Evolutionary conservation across 2,329 filamentous ascomycete species (phyloP).

Genomic region (Ceratocystiopsis minuta): DNA sequence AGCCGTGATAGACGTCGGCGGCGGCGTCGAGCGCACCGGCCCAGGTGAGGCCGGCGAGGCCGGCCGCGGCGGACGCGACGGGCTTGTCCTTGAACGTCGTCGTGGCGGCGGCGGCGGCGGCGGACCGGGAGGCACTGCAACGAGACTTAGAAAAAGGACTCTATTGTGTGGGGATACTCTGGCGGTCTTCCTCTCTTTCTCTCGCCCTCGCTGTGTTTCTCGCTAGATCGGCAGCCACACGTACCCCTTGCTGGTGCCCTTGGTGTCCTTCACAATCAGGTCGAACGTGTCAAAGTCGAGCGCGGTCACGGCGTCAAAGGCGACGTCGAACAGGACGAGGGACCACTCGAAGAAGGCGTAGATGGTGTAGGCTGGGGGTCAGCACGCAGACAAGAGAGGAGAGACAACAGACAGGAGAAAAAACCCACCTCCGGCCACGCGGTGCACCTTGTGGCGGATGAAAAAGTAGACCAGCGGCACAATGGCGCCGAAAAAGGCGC

Average conservation of each 20-base stretch:
- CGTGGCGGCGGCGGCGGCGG: conserved; percentile 20
- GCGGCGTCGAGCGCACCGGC: conserved; percentile 58
- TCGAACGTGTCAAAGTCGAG: conserved; percentile 84
- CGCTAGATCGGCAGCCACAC: conserved; percentile 85
- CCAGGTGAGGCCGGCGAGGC: conserved; percentile 60
- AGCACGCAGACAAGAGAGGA: background rate
- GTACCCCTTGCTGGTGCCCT: conserved; percentile 92
- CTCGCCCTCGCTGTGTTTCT: too few species aligned
- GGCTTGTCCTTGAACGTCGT: too few species aligned
- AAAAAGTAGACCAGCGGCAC: conserved; percentile 91
- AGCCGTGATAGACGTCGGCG: conserved; percentile 86
- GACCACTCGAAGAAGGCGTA: conserved; percentile 98
- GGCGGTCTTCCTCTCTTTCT: too few species aligned
- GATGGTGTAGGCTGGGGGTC: conserved; percentile 67
- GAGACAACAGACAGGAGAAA: background rate
- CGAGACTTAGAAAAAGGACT: background rate
- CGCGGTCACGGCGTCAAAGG: conserved; percentile 85
- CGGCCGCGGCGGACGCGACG: conserved; percentile 50
- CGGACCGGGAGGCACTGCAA: background rate
- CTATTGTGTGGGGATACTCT: too few species aligned
- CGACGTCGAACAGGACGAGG: conserved; percentile 85
- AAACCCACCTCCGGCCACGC: conserved; percentile 68
- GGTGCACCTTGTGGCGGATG: conserved; percentile 96
- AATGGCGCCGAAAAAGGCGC: conserved; percentile 76
- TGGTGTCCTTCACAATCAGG: conserved; percentile 71